Percentiles rank a stretch among this genome's conserved stretches.
These are phyloP conservation scores for Gymnopus androsaceus DNA, from an alignment of 1,284 basidiomycete genomes.

Conservation along the genomic window DNA sequence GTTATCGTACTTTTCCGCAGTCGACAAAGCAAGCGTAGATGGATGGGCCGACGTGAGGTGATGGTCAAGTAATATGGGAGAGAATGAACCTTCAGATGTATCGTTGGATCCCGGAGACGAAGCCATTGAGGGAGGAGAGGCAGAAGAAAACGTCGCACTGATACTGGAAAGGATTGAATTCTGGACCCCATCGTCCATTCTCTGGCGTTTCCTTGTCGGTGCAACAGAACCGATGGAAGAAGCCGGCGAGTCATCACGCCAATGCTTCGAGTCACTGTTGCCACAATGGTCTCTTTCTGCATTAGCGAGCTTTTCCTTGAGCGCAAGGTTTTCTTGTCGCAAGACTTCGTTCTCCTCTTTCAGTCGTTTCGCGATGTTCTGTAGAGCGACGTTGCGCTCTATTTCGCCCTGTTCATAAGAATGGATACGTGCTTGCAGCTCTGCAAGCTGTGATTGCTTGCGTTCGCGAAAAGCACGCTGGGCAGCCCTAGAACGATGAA, in stretches of 20 bases:
- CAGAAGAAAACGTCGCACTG: conserved; percentile 27
- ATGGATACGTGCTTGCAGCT: conserved; percentile 84
- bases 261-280: conserved; percentile 53
- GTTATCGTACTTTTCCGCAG: conserved; percentile 18
- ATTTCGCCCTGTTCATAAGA: conserved; percentile 90
- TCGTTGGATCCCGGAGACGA: conserved; percentile 56
- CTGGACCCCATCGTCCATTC: conserved; percentile 34
- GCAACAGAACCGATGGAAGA: conserved; percentile 29
- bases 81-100: conserved; percentile 46
- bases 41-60: conserved; percentile 25
- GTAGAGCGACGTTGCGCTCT: conserved; percentile 84
- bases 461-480: conserved; percentile 91
- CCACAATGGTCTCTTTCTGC: conserved; percentile 45
- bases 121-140: conserved; percentile 46
- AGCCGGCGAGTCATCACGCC: conserved; percentile 50
- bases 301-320: conserved; percentile 61
- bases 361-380: conserved; percentile 81
- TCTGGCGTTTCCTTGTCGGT: conserved; percentile 48
- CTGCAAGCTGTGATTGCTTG: conserved; percentile 88
- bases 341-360: conserved; percentile 86
- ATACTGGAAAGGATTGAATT: conserved; percentile 28
- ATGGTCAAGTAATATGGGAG: conserved; percentile 37
- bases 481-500: conserved; percentile 60
- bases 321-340: conserved; percentile 60
- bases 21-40: conserved; percentile 23